Conservation (phyloP, 2,329 filamentous ascomycete species). For the Microascus cirrosus region DNA sequence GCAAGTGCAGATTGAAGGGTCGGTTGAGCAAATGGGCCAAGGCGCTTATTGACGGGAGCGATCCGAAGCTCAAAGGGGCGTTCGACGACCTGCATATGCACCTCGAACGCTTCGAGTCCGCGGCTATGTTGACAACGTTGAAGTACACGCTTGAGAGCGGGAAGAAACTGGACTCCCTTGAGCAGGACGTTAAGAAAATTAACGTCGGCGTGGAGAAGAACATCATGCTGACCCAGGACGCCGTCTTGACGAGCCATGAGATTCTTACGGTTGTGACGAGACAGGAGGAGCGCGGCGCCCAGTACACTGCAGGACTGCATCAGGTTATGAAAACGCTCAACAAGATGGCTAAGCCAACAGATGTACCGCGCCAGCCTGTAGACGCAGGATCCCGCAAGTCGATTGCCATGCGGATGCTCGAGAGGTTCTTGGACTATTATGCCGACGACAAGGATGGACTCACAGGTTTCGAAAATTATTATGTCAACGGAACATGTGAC, state of each 20-base stretch:
- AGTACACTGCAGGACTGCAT: conserved; percentile 1
- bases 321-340: conserved; percentile 2
- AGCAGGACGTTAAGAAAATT: conserved; percentile 8
- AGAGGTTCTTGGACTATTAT: conserved; percentile 1
- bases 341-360: background rate
- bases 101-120: conserved; percentile 16
- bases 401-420: conserved; percentile 9
- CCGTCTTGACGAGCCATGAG: conserved; percentile 2
- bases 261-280: conserved; percentile 1
- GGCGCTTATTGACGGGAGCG: conserved; percentile 15
- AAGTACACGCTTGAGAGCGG: conserved; percentile 18
- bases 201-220: conserved; percentile 2
- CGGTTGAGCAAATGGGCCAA: conserved; percentile 17
- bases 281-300: background rate
- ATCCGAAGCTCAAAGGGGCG: conserved; percentile 17
- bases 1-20: conserved; percentile 20
- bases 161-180: conserved; percentile 13
- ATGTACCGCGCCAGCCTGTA: background rate
- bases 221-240: background rate
- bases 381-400: conserved; percentile 1
- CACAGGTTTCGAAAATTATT: conserved; percentile 14
- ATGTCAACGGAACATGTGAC: conserved; percentile 15
- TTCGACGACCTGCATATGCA: conserved; percentile 16
- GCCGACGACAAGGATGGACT: conserved; percentile 14
- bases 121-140: conserved; percentile 20